Percentiles rank a stretch among this genome's conserved stretches.
These are phyloP conservation scores for Pyrenula massariospora DNA, from an alignment of 495 filamentous ascomycete species.

Conservation along the genomic window DNA sequence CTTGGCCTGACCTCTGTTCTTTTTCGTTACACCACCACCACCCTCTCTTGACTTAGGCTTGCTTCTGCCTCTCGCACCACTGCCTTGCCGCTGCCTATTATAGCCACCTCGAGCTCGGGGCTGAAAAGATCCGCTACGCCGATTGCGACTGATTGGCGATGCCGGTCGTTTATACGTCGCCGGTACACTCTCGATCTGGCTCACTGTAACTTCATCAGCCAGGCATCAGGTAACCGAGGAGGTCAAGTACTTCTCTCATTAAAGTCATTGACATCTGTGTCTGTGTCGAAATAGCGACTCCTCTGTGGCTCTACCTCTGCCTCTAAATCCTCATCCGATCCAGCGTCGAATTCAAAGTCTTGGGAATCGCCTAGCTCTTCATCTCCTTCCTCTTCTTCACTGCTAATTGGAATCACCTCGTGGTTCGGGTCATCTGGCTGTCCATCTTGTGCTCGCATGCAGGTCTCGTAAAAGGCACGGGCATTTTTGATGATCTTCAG, in stretches of 20 bases:
- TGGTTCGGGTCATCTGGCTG: conserved; percentile 44
- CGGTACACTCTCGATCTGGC: conserved; percentile 8
- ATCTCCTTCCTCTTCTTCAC: conserved; percentile 42
- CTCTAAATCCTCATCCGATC: conserved; percentile 12
- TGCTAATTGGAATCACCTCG: conserved; percentile 57
- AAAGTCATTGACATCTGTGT: conserved; percentile 17
- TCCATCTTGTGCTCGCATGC: conserved; percentile 36
- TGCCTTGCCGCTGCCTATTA: neutral
- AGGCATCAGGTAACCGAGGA: conserved; percentile 5
- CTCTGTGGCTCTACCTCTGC: conserved; percentile 12
- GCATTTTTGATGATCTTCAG: conserved; percentile 49
- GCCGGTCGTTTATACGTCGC: conserved; percentile 8
- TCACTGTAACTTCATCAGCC: conserved; percentile 7
- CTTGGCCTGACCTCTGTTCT: neutral
- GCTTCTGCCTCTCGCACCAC: neutral
- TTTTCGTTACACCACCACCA: neutral
- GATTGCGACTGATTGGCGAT: conserved; percentile 16
- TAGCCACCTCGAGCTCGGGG: conserved; percentile 3
- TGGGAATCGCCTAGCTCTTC: conserved; percentile 29
- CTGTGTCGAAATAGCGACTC: conserved; percentile 34
- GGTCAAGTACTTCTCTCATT: conserved; percentile 12
- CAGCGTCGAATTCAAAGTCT: conserved; percentile 22
- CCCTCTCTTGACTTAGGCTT: neutral
- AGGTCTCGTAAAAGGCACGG: conserved; percentile 43
- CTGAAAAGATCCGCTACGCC: conserved; percentile 10